Percentiles rank a stretch among this genome's conserved stretches.
Conservation (phyloP, 805 yeast species). For the Starmera dryadoides region DNA sequence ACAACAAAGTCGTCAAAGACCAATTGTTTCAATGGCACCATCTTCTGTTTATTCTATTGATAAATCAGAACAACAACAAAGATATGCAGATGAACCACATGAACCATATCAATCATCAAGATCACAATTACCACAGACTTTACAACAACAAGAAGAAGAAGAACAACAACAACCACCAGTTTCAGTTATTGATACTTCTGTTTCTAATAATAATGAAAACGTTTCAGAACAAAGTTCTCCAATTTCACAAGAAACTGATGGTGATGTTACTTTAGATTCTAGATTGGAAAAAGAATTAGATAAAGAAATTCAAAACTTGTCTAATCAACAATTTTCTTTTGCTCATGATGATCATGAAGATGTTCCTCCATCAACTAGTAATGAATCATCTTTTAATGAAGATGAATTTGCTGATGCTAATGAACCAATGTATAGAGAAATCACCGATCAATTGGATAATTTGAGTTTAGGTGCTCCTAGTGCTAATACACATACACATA, state of each 20-base stretch:
- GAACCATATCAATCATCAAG: no score
- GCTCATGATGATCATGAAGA: not conserved
- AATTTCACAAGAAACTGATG: no score
- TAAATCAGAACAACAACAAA: not conserved
- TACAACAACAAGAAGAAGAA: no score
- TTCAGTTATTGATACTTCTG: no score
- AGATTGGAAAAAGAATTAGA: not conserved
- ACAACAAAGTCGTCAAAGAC: not conserved
- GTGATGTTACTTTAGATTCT: no score
- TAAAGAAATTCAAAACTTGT: not conserved
- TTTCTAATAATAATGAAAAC: not conserved
- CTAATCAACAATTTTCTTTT: not conserved
- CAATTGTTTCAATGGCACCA: conserved; percentile 1
- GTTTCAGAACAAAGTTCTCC: not conserved
- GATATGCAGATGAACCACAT: no score
- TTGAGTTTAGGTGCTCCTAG: conserved; percentile 1
- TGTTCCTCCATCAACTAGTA: not conserved
- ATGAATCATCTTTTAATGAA: not conserved
- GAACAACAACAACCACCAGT: no score
- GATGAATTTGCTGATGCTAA: conserved; percentile 2
- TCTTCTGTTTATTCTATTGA: not conserved
- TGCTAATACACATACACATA: no score
- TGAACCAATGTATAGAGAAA: conserved; percentile 10
- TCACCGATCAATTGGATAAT: conserved; percentile 13
- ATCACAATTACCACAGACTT: no score